phyloP scores from a whole-genome alignment of 352 stramenopile genomes.

The Phytophthora cactorum region DNA sequence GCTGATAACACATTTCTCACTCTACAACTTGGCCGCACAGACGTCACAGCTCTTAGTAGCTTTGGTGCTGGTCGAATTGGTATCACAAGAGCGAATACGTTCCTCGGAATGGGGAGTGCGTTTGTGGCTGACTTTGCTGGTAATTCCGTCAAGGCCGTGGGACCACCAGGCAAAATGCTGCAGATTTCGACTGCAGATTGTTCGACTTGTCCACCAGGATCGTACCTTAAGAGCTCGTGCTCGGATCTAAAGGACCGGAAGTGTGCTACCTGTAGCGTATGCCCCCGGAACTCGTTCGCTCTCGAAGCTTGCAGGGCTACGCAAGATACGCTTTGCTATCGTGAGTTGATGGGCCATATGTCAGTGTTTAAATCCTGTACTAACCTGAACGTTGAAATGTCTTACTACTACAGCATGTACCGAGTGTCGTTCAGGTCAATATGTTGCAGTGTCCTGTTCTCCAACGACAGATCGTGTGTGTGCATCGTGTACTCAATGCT shows the following conservation, averaged over 20 bases:
- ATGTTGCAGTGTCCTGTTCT: constrained; percentile 47
- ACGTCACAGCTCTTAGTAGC: constrained; percentile 42
- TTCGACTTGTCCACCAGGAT: constrained; percentile 45
- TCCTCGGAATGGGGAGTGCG: constrained; percentile 40
- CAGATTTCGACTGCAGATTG: constrained; percentile 57
- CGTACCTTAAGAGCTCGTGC: constrained; percentile 62
- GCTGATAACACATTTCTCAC: constrained; percentile 69
- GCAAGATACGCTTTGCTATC: constrained; percentile 72
- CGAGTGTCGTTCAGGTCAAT: constrained; percentile 66
- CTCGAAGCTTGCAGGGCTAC: constrained; percentile 51
- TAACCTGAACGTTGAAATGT: not conserved
- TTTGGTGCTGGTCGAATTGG: constrained; percentile 62
- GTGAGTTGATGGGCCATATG: constrained; percentile 38
- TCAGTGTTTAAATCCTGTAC: not conserved
- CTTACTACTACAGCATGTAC: constrained; percentile 54
- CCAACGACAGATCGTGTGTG: constrained; percentile 68
- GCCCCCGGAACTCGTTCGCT: constrained; percentile 63
- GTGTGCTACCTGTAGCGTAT: constrained; percentile 63
- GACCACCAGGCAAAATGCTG: constrained; percentile 28
- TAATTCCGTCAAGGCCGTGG: constrained; percentile 44
- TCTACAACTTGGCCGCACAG: constrained; percentile 49
- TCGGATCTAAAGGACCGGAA: constrained; percentile 66
- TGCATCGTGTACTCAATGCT: constrained; percentile 64
- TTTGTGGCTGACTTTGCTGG: constrained; percentile 61
- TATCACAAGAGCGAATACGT: constrained; percentile 52